Evolutionary conservation across 805 yeast genomes (phyloP).

Genomic region (Starmerella floricola): DNA sequence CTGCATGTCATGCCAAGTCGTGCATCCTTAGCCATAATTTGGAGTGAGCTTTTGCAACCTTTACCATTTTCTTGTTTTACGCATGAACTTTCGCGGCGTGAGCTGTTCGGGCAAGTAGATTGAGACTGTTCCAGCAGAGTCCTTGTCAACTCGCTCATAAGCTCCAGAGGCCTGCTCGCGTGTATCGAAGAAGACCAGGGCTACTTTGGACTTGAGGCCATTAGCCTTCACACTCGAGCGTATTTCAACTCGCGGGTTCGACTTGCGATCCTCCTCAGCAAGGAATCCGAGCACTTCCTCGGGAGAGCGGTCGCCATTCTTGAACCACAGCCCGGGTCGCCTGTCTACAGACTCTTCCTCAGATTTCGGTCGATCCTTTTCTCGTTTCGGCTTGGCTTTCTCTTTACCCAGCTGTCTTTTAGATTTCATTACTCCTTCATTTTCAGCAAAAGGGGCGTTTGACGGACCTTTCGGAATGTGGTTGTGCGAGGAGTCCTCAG

Average conservation of each 20-base stretch:
- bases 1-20: too few species aligned
- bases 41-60: background rate
- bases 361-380: background rate
- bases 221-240: conserved; percentile 22
- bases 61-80: background rate
- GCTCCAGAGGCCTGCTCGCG: conserved; percentile 30
- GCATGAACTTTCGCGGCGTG: background rate
- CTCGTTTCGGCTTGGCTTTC: background rate
- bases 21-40: too few species aligned
- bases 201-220: conserved; percentile 26
- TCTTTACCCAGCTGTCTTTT: background rate
- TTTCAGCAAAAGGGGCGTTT: background rate
- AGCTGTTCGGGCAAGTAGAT: conserved; percentile 13
- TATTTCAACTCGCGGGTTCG: conserved; percentile 26
- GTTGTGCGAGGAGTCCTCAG: too few species aligned
- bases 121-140: conserved; percentile 25
- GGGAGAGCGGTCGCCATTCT: conserved; percentile 29
- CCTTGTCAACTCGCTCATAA: conserved; percentile 27
- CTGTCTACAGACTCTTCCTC: conserved; percentile 6
- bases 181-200: conserved; percentile 30
- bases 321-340: conserved; percentile 32
- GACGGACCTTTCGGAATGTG: too few species aligned
- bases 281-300: conserved; percentile 27
- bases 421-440: background rate
- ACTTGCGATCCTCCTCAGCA: conserved; percentile 26